Evolutionary conservation across 1,284 basidiomycete species (phyloP).

Genomic region (Naganishia sp.): DNA sequence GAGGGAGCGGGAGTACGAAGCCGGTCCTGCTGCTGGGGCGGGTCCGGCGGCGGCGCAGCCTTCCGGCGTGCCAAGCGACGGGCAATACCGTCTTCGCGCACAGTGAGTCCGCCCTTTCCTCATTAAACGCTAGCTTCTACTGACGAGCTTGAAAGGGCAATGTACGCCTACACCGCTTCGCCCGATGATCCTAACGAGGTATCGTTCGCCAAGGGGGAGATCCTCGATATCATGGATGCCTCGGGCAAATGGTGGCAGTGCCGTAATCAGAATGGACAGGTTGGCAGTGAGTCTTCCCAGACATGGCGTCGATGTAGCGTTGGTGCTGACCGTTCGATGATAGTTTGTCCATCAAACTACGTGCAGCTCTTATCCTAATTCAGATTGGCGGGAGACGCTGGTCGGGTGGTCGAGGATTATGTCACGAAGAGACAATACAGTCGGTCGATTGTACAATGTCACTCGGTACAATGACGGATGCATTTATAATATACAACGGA

Average conservation of each 20-base stretch:
- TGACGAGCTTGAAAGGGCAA: conserved; percentile 38
- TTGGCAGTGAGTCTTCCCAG: conserved; percentile 62
- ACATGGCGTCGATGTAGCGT: not conserved
- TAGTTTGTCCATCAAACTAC: conserved; percentile 33
- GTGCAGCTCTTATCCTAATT: conserved; percentile 25
- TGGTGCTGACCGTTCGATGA: not conserved
- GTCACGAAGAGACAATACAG: not conserved
- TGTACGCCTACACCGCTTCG: conserved; percentile 74
- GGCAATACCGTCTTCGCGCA: conserved; percentile 37
- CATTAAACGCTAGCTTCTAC: too few species aligned
- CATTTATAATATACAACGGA: conserved; percentile 1
- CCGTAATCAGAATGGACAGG: conserved; percentile 74
- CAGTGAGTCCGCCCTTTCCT: conserved; percentile 34
- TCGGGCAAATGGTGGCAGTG: conserved; percentile 96
- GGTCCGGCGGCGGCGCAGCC: conserved; percentile 8
- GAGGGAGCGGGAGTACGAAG: conserved; percentile 9
- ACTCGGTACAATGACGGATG: not conserved
- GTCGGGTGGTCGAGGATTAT: not conserved
- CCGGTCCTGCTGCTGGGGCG: not conserved
- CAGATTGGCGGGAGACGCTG: too few species aligned
- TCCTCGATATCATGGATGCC: conserved; percentile 91
- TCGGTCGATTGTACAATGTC: not conserved
- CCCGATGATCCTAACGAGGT: conserved; percentile 96
- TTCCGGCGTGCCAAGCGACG: conserved; percentile 24
- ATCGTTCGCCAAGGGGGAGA: conserved; percentile 88